Evolutionary conservation across 2,329 filamentous ascomycete genomes (phyloP), one percentile per base, ranked within the genome.

Genomic region (Zarea fungicola): DNA sequence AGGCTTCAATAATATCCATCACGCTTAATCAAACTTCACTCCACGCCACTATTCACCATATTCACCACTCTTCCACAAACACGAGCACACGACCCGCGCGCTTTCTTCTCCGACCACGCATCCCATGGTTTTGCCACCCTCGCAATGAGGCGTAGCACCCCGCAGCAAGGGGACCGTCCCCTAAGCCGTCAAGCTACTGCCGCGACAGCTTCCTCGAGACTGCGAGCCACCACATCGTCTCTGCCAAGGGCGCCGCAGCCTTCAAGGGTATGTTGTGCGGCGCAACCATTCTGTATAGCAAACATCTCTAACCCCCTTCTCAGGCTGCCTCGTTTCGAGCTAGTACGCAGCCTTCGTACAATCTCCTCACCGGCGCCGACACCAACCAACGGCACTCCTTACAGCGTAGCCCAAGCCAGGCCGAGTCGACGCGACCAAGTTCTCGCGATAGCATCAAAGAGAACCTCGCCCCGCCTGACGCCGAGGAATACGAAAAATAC

Each of bases 391-490:
- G 71, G 35, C 66, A 71, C 1, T 52, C 62, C 0, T 74, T 73
- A 5, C 65, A 70, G 29, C 72, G 72, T 36, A 70, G 68, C 55
- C 62, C 62, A 16, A 71, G 68, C 55, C 62, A 62, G 22, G 65
- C 65, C 25, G 69, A 70, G 41, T 73, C 71, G 10, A 61, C 67
- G 53, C 71, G 68, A 19, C 69, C 70, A 37, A 67, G 69, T n/a
- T 81, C 78, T 39, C 72, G 70, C 54, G 78, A 81, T 49, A 81
- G 77, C 60, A 78, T 68, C 53, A 82, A 79, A 59, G 80, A 79
- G 60, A 83, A 82, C 59, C 70, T 77, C 56, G 75, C 77, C 26
- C 79, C 80, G 0, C 70, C 76, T 1, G 79, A 81, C 51, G 73
- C 74, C n/a, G 75, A 80, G 51, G 73, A 77, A 48, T 80, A 81